A percentile compares a stretch with the other conserved stretches of the same genome.
phyloP scores from a whole-genome alignment of 2,329 filamentous ascomycete genomes.

The Fusarium sp. region DNA sequence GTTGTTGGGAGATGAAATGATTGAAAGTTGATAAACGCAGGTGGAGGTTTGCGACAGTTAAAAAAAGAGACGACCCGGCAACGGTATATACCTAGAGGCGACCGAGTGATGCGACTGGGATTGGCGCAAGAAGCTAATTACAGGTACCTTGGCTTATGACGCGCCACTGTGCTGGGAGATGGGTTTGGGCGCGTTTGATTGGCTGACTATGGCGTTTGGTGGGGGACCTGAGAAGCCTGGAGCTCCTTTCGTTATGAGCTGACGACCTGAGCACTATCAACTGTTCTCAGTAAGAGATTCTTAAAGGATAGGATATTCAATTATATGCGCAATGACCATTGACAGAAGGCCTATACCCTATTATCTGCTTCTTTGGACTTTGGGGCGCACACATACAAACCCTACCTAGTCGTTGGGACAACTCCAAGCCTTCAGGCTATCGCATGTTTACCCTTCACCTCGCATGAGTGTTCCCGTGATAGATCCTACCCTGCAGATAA shows the following conservation, averaged over 20 bases:
- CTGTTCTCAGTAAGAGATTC: background rate
- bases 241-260: background rate
- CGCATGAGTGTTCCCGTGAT: background rate
- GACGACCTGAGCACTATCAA: background rate
- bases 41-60: conserved; percentile 39
- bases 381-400: background rate
- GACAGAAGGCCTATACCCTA: too few relatives aligned
- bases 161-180: conserved; percentile 21
- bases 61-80: conserved; percentile 33
- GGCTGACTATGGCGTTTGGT: background rate
- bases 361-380: background rate
- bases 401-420: background rate
- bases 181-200: conserved; percentile 22
- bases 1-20: conserved; percentile 20
- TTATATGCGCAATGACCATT: background rate
- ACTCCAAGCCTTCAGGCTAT: background rate
- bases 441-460: background rate
- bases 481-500: background rate
- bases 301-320: background rate
- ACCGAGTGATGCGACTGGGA: conserved; percentile 6
- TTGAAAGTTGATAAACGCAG: conserved; percentile 7
- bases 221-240: background rate
- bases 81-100: conserved; percentile 21
- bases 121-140: too few relatives aligned
- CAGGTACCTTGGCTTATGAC: conserved; percentile 18